Evolutionary conservation across 768 basidiomycete species (phyloP).

Genomic region (Serpula lacrymans): DNA sequence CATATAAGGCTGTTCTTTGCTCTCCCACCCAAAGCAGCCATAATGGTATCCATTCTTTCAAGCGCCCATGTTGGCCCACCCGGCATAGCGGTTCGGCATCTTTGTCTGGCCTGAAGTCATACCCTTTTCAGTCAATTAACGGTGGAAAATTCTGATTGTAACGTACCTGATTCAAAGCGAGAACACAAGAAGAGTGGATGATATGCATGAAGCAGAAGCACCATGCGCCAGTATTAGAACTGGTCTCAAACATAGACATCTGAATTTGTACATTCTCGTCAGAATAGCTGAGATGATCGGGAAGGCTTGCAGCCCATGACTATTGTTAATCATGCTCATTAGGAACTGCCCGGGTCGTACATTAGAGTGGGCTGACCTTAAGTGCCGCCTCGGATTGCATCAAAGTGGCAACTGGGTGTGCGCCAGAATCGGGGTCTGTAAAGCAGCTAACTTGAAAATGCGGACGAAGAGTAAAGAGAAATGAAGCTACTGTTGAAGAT

Average conservation of each 20-base stretch:
- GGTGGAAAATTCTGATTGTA: slow-evolving; percentile 11
- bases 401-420: slow-evolving; percentile 29
- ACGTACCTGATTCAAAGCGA: slow-evolving; percentile 64
- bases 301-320: slow-evolving; percentile 67
- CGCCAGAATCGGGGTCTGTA: slow-evolving; percentile 23
- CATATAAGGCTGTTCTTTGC: slow-evolving; percentile 42
- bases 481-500: slow-evolving; percentile 42
- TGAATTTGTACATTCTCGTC: slow-evolving; percentile 68
- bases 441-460: not conserved
- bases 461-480: not conserved
- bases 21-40: slow-evolving; percentile 37
- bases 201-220: slow-evolving; percentile 76
- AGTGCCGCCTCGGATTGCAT: slow-evolving; percentile 47
- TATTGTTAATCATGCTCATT: slow-evolving; percentile 21
- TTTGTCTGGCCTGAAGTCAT: slow-evolving; percentile 26
- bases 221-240: slow-evolving; percentile 77
- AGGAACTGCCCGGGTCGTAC: slow-evolving; percentile 1
- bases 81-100: slow-evolving; percentile 23
- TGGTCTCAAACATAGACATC: slow-evolving; percentile 75
- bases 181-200: slow-evolving; percentile 62
- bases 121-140: too few relatives aligned
- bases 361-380: slow-evolving; percentile 15
- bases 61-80: slow-evolving; percentile 31
- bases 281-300: slow-evolving; percentile 67
- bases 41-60: slow-evolving; percentile 37